A percentile compares a stretch with the other conserved stretches of the same genome.
These are phyloP conservation scores for Alternaria triticimaculans DNA, from an alignment of 2,329 filamentous ascomycete genomes.

Conservation along the genomic window DNA sequence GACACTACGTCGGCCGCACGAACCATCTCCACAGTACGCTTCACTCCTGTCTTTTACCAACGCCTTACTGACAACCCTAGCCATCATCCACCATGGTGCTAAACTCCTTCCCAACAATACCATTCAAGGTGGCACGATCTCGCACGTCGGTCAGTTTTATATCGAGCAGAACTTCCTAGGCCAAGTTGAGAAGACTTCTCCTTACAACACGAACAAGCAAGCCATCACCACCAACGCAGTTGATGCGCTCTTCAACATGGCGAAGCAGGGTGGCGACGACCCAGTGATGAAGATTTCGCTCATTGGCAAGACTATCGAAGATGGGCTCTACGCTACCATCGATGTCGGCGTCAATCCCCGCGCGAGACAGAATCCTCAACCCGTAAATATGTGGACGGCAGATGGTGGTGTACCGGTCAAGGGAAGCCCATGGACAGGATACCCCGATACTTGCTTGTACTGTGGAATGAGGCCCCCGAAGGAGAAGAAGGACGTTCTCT, in stretches of 20 bases:
- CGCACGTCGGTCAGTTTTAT: constrained; percentile 70
- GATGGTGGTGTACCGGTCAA: constrained; percentile 34
- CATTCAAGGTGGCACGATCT: constrained; percentile 57
- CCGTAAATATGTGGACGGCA: constrained; percentile 39
- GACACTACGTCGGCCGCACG: constrained; percentile 46
- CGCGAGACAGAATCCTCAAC: constrained; percentile 33
- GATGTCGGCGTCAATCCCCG: constrained; percentile 42
- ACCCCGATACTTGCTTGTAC: constrained; percentile 34
- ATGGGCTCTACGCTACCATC: constrained; percentile 41
- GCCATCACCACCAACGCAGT: constrained; percentile 58
- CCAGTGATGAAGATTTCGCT: constrained; percentile 65
- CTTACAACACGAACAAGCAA: constrained; percentile 55
- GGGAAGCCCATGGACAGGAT: constrained; percentile 35
- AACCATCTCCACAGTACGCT: constrained; percentile 43
- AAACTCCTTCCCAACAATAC: constrained; percentile 58
- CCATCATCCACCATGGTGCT: constrained; percentile 47
- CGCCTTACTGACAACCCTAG: constrained; percentile 15
- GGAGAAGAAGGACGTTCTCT: constrained; percentile 16
- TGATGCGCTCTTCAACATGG: constrained; percentile 58
- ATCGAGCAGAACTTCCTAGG: constrained; percentile 66
- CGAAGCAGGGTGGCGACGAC: constrained; percentile 57
- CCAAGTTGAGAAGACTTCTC: constrained; percentile 56
- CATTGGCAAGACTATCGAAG: constrained; percentile 54
- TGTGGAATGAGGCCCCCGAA: constrained; percentile 27
- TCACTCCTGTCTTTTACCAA: background rate